Conservation (phyloP, 345 rosid species). For the Eucalyptus curtisii region DNA sequence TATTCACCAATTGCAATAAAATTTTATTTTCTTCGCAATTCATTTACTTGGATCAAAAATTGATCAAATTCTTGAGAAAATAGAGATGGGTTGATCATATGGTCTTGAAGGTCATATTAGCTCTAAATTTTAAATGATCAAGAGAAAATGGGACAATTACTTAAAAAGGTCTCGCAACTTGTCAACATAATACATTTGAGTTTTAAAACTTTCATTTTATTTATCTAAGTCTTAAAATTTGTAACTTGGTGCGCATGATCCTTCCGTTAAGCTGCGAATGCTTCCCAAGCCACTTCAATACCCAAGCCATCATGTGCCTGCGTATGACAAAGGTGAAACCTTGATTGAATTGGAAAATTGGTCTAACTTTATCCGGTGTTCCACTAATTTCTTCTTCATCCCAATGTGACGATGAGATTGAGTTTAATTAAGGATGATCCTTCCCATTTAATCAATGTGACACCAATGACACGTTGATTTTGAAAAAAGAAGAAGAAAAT, state of each 20-base stretch:
- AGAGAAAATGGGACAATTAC: no score
- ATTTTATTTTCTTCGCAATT: no score
- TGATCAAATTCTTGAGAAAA: no score
- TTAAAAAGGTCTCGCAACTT: fast-evolving
- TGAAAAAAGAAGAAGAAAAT: no score
- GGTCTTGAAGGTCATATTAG: not conserved
- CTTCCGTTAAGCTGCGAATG: not conserved
- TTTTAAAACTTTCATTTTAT: not conserved
- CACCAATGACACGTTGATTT: no score
- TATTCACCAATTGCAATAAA: no score
- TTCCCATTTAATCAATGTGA: no score
- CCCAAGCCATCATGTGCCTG: not conserved
- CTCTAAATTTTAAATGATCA: not conserved
- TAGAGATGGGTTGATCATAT: not conserved
- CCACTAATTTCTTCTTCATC: not conserved
- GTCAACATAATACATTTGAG: not conserved
- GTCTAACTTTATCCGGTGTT: not conserved
- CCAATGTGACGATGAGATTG: not conserved
- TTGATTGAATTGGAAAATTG: not conserved
- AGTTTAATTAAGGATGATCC: no score
- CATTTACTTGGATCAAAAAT: no score
- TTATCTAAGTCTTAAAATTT: not conserved
- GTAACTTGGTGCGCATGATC: not conserved
- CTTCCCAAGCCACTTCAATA: not conserved
- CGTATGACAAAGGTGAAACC: not conserved